Evolutionary conservation across 768 basidiomycete species (phyloP).

Genomic region (Gyrodon lividus): DNA sequence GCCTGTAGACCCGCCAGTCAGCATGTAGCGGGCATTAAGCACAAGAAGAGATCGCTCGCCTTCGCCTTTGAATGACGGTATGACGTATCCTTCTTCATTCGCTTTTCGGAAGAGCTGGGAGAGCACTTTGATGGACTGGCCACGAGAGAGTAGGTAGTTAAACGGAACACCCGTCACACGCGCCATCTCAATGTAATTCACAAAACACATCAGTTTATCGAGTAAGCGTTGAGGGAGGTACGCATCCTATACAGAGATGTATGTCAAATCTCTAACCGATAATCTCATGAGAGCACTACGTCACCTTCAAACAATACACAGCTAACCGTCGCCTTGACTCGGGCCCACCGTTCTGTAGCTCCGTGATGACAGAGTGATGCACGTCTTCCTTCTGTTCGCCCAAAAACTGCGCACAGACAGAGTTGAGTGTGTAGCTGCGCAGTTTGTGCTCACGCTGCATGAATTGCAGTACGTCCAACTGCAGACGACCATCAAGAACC

Average conservation of each 20-base stretch:
- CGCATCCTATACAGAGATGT: constrained; percentile 65
- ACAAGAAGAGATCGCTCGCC: constrained; percentile 41
- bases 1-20: constrained; percentile 42
- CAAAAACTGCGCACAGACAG: constrained; percentile 95
- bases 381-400: constrained; percentile 99
- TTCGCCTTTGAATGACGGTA: constrained; percentile 84
- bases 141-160: constrained; percentile 89
- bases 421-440: constrained; percentile 95
- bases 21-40: not conserved
- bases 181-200: constrained; percentile 99
- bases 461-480: constrained; percentile 93
- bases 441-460: constrained; percentile 99
- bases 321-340: constrained; percentile 91
- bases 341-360: constrained; percentile 93
- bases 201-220: constrained; percentile 98
- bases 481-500: constrained; percentile 84
- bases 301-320: constrained; percentile 95
- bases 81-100: constrained; percentile 85
- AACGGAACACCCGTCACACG: constrained; percentile 99
- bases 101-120: constrained; percentile 95
- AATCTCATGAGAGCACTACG: not conserved
- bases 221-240: constrained; percentile 95
- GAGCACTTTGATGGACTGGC: constrained; percentile 98
- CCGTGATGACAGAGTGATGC: constrained; percentile 97
- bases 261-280: constrained; percentile 2